These are phyloP conservation scores for Coniophora puteana DNA, from an alignment of 1,284 basidiomycete species.

Conservation along the genomic window DNA sequence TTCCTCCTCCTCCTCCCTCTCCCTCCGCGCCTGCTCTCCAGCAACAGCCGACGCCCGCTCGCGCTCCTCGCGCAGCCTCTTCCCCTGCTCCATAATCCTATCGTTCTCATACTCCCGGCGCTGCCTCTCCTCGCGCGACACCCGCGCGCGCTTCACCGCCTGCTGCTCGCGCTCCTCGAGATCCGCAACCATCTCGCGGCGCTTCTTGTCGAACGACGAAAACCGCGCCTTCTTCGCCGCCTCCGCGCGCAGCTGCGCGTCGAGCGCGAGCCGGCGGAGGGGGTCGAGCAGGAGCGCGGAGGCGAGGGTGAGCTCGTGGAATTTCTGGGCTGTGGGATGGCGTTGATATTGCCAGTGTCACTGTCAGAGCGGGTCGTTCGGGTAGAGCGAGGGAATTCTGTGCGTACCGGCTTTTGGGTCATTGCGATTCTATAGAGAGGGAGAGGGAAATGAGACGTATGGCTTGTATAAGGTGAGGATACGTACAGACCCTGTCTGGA, in stretches of 20 bases:
- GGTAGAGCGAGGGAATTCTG: neutral
- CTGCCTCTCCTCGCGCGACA: conserved; percentile 58
- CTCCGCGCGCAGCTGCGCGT: conserved; percentile 74
- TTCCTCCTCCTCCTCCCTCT: conserved; percentile 36
- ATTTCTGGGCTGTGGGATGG: conserved; percentile 59
- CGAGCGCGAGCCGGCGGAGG: conserved; percentile 76
- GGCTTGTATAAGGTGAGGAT: conserved; percentile 19
- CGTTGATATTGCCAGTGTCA: neutral
- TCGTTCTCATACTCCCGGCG: conserved; percentile 64
- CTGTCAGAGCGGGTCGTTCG: neutral
- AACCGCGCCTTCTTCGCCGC: conserved; percentile 71
- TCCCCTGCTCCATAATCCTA: conserved; percentile 76
- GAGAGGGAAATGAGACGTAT: conserved; percentile 3
- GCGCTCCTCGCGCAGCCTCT: conserved; percentile 64
- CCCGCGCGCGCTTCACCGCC: conserved; percentile 69
- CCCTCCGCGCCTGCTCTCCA: conserved; percentile 29
- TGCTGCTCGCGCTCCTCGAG: conserved; percentile 76
- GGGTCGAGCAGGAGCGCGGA: conserved; percentile 86
- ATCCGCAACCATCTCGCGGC: conserved; percentile 80
- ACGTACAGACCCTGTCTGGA: conserved; percentile 81
- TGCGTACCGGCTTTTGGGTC: conserved; percentile 71
- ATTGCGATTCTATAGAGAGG: conserved; percentile 59
- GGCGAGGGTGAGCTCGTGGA: conserved; percentile 84
- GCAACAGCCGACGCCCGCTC: conserved; percentile 34
- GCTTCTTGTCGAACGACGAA: conserved; percentile 73